Evolutionary conservation across 352 stramenopile genomes (phyloP).

Genomic region (Peronospora farinosa): DNA sequence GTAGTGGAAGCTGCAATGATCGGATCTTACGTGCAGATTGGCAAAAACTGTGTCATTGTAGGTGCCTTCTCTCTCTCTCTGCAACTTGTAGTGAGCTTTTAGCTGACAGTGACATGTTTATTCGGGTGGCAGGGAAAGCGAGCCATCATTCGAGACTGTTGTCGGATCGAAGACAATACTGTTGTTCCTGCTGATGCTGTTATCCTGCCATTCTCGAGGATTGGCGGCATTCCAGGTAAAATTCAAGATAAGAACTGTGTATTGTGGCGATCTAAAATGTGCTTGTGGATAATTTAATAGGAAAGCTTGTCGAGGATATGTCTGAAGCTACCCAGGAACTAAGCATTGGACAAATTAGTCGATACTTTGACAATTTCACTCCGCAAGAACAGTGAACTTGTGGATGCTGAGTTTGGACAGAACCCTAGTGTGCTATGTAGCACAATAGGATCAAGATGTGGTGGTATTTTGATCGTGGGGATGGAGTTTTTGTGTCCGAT

Average conservation of each 20-base stretch:
- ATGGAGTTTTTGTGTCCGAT: too few relatives aligned
- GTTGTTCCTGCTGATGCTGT: constrained; percentile 69
- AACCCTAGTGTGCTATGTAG: too few relatives aligned
- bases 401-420: not conserved
- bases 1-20: constrained; percentile 82
- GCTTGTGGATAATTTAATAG: constrained; percentile 20
- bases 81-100: not conserved
- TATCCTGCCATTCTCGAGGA: constrained; percentile 69
- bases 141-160: constrained; percentile 81
- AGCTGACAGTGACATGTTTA: constrained; percentile 1
- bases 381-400: constrained; percentile 27
- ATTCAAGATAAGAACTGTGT: not conserved
- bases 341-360: constrained; percentile 63
- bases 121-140: constrained; percentile 51
- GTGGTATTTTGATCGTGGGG: too few relatives aligned
- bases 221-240: constrained; percentile 66
- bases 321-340: constrained; percentile 74
- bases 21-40: constrained; percentile 78
- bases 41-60: constrained; percentile 83
- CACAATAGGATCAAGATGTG: too few relatives aligned
- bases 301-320: constrained; percentile 69
- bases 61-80: constrained; percentile 8
- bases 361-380: constrained; percentile 83
- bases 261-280: constrained; percentile 2
- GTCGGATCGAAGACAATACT: constrained; percentile 75